A percentile compares a stretch with the other conserved stretches of the same genome.
These are phyloP conservation scores for Opeltia flavorubescens DNA, from an alignment of 495 filamentous ascomycete species.

Conservation along the genomic window DNA sequence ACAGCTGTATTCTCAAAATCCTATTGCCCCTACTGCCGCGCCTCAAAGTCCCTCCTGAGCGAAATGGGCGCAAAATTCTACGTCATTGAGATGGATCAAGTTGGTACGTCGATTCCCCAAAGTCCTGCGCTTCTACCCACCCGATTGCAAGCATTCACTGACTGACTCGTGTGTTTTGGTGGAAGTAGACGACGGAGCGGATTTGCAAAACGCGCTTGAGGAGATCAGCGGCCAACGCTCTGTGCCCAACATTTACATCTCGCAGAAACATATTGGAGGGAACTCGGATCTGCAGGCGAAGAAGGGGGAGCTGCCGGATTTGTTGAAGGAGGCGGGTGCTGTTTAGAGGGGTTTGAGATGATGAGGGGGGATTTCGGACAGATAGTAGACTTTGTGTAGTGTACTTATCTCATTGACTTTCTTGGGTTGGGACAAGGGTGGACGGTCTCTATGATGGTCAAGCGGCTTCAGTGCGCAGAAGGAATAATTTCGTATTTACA, in stretches of 20 bases:
- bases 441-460: no score
- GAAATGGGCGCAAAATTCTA: slow-evolving; percentile 58
- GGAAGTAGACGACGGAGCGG: slow-evolving; percentile 57
- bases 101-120: slow-evolving; percentile 39
- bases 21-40: slow-evolving; percentile 88
- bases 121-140: not conserved
- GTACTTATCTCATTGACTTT: no score
- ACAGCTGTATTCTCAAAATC: slow-evolving; percentile 90
- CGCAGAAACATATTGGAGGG: slow-evolving; percentile 80
- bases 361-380: not conserved
- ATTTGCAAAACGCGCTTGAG: slow-evolving; percentile 67
- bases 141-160: not conserved
- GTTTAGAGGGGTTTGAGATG: slow-evolving; percentile 23
- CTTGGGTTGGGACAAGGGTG: no score
- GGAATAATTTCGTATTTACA: no score
- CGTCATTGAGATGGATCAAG: slow-evolving; percentile 70
- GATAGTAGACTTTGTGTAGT: not conserved
- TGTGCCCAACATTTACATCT: slow-evolving; percentile 93
- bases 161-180: not conserved
- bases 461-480: no score
- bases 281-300: slow-evolving; percentile 81
- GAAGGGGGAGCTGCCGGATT: slow-evolving; percentile 37
- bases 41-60: slow-evolving; percentile 61
- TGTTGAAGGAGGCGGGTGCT: slow-evolving; percentile 56
- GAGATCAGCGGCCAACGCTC: slow-evolving; percentile 72